phyloP scores from a whole-genome alignment of 768 basidiomycete species.

The Sutorius australiensis region DNA sequence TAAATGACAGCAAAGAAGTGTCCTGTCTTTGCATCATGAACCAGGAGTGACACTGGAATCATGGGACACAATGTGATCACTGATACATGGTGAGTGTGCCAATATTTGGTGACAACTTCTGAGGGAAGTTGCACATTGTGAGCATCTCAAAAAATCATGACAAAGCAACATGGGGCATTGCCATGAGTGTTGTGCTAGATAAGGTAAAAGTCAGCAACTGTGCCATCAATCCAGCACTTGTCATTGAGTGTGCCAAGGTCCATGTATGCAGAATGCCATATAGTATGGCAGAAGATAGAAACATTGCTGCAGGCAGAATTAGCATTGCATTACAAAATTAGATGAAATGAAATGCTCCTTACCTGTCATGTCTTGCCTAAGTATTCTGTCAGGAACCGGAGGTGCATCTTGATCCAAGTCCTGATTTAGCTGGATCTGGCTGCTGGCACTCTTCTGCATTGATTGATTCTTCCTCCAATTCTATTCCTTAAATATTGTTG shows the following conservation, averaged over 20 bases:
- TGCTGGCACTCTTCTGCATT: too few species aligned
- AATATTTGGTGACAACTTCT: background rate
- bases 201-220: constrained; percentile 2
- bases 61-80: background rate
- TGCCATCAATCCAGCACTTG: background rate
- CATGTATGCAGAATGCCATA: constrained; percentile 3
- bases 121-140: background rate
- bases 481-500: too few species aligned
- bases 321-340: too few species aligned
- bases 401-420: too few species aligned
- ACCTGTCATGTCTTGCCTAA: too few species aligned
- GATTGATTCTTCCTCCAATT: too few species aligned
- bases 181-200: background rate
- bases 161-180: background rate
- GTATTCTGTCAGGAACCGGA: too few species aligned
- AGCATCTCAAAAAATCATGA: background rate
- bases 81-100: background rate
- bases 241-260: background rate
- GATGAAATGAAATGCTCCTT: background rate
- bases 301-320: too few species aligned
- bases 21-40: background rate
- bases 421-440: too few species aligned
- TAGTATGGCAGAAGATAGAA: background rate
- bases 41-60: background rate
- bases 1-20: constrained; percentile 1